Evolutionary conservation across 2,329 filamentous ascomycete species (phyloP), one percentile per base, ranked within the genome.

Genomic region (Laburnicola sp.): DNA sequence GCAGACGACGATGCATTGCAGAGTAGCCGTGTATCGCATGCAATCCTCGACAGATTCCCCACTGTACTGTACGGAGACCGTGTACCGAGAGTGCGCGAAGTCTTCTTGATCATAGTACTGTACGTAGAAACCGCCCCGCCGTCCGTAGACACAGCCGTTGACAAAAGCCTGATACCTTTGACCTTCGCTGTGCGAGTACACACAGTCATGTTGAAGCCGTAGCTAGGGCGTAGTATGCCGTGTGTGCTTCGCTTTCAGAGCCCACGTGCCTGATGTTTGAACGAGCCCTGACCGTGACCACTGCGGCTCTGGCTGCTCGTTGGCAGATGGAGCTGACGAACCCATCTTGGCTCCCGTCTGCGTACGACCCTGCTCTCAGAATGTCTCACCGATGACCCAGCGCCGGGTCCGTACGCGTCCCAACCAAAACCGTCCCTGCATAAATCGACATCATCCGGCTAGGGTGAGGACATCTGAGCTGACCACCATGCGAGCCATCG

Each of bases 301-400:
- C 41, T 41, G 28, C 28, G 36, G 39, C 35, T 34, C n/a, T 39
- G 40, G 16, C 26, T 3, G 38, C 26, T 38, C 10, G 45, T 45
- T 46, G 40, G 37, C 45, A 34, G 40, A 27, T 23, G 30, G 36
- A 28, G 31, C 28, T 32, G 35, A 31, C 21, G 8, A 21, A 36
- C 34, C 35, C 22, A 16, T 16, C 10, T 16, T 21, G 10, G 7
- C 11, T 39, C 22, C 37, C n/a, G 22, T 30, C 27, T 37, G 34
- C 27, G 35, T 16, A 23, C 35, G 45, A 45, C 32, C 44, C 55
- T 42, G 43, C 34, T 32, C 11, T 28, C 26, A 48, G 32, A 45
- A 51, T 62, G 60, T 63, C 59, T 59, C 54, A 60, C 51, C 37
- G 45, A 37, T 25, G 44, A 54, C 58, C 53, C 22, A 43, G 26